Percentiles rank a stretch among this genome's conserved stretches.
Conservation (phyloP, 306 rosid genomes). For the Hippophae rhamnoides region DNA sequence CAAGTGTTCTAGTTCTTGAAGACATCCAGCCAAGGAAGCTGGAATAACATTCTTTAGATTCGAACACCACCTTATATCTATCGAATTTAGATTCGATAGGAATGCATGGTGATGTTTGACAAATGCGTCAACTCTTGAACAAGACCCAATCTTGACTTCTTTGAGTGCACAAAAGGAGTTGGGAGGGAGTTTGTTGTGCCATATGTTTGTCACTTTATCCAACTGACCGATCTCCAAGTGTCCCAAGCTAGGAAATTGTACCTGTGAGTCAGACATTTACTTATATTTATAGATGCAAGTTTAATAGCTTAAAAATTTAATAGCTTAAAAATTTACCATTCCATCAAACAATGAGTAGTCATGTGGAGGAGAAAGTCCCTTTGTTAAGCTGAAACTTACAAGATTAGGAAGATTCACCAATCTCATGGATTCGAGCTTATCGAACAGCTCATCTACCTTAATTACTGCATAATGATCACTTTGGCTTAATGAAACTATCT, state of each 20-base stretch:
- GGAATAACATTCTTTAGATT: slow-evolving; percentile 18
- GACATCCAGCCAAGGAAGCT: slow-evolving; percentile 18
- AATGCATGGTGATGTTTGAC: background rate
- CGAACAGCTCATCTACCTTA: too few relatives aligned
- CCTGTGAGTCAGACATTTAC: background rate
- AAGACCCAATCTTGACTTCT: background rate
- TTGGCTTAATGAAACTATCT: too few relatives aligned
- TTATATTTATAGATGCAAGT: too few relatives aligned
- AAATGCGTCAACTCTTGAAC: background rate
- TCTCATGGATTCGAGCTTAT: too few relatives aligned
- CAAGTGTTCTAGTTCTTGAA: slow-evolving; percentile 10
- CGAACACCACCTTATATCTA: slow-evolving; percentile 11
- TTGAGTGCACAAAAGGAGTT: slow-evolving; percentile 1
- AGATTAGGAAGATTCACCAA: too few relatives aligned
- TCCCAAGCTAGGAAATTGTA: background rate
- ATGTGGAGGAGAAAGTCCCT: too few relatives aligned
- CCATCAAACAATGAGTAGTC: too few relatives aligned
- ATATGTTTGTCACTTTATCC: background rate
- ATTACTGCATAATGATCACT: too few relatives aligned
- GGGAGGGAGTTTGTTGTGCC: slow-evolving; percentile 5
- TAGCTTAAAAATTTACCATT: too few relatives aligned
- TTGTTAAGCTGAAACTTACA: too few relatives aligned
- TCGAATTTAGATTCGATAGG: slow-evolving; percentile 1
- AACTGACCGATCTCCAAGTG: background rate
- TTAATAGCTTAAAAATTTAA: too few relatives aligned